Evolutionary conservation across 2,329 filamentous ascomycete species (phyloP), one percentile per base, ranked within the genome.

Genomic region (Neobulgaria alba): DNA sequence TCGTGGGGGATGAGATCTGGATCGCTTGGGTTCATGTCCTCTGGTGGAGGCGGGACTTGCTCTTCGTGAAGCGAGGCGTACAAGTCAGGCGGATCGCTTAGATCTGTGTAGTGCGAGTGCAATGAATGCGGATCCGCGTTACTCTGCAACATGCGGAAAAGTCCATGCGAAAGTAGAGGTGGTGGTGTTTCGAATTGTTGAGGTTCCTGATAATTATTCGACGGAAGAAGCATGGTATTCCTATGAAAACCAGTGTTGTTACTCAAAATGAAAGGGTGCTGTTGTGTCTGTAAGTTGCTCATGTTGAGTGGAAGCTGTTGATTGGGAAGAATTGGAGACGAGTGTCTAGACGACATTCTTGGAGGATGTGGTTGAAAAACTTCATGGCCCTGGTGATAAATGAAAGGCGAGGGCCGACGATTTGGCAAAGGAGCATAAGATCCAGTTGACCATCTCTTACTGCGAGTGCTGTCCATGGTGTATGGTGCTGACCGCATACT

Each of bases 21-120:
- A 54, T 90, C 82, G 2, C 74, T 72, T 2, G 84, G 82, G 57
- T 85, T 82, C 82, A 89, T 86, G 59, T 90, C 85, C 55, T 86
- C 81, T 1, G 82, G 79, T 1, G 85, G 83, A 5, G 85, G 85
- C 5, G 80, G 75, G 1, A 79, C 70, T 47, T 84, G 82, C 57
- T 86, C 79, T 55, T 88, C 82, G 41, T 79, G 73, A 2, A 90
- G 69, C 3, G 82, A 82, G 1, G 80, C 81, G 52, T 85, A 87
- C 43, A 90, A 64, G 59, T 90, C 82, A 8, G 85, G 85, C 7
- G 85, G 85, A 48, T 85, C 82, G 7, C 81, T 82, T 36, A 85
- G 67, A 52, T 86, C 81, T 3, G 81, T 71, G 58, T 85, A 87
- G 61, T 85, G 82, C 3, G 77, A 72, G 37, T 80, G 79, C 29